phyloP scores from a whole-genome alignment of 768 basidiomycete species.

The Podaxis carcinomalis region DNA sequence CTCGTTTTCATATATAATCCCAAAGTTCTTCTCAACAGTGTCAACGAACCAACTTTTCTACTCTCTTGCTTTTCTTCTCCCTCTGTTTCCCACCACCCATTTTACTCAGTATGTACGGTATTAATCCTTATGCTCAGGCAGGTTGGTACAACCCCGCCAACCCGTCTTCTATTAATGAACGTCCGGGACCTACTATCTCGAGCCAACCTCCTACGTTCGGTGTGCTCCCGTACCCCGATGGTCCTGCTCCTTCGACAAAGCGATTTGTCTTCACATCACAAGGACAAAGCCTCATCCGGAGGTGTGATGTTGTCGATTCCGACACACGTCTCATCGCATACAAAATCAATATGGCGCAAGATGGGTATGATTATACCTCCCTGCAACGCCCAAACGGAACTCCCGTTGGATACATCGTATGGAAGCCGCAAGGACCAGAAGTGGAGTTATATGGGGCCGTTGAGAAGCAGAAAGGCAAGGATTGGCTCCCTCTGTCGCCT shows the following conservation, averaged over 20 bases:
- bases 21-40: not conserved
- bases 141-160: slow-evolving; percentile 29
- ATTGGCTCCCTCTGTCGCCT: slow-evolving; percentile 31
- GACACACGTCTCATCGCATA: slow-evolving; percentile 32
- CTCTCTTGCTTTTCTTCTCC: not conserved
- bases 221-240: slow-evolving; percentile 19
- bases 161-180: slow-evolving; percentile 21
- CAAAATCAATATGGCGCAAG: slow-evolving; percentile 29
- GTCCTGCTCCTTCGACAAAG: slow-evolving; percentile 6
- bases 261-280: slow-evolving; percentile 23
- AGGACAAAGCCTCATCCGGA: slow-evolving; percentile 35
- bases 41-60: not conserved
- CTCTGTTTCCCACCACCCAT: not conserved
- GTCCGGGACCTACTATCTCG: slow-evolving; percentile 13
- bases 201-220: slow-evolving; percentile 21
- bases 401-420: slow-evolving; percentile 35
- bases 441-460: slow-evolving; percentile 34
- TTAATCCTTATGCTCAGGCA: slow-evolving; percentile 27
- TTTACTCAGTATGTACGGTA: slow-evolving; percentile 17
- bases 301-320: slow-evolving; percentile 41
- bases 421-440: slow-evolving; percentile 23
- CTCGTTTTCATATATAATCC: not conserved
- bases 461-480: slow-evolving; percentile 26
- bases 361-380: slow-evolving; percentile 30
- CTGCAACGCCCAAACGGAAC: slow-evolving; percentile 33